Conservation (phyloP, 2,329 filamentous ascomycete species). For the Annulohypoxylon truncatum region DNA sequence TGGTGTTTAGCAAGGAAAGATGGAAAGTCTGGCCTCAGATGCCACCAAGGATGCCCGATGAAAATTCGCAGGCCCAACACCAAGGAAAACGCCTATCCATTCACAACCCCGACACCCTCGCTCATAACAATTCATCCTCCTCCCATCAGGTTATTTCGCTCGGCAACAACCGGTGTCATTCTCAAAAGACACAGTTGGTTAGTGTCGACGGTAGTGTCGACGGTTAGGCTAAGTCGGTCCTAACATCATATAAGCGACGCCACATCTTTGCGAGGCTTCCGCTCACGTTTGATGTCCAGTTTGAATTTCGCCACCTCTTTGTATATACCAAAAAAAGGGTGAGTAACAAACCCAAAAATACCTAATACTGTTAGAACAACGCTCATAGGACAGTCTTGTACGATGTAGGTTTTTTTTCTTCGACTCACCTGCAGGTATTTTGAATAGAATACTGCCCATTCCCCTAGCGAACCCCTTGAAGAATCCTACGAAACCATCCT, state of each 20-base stretch:
- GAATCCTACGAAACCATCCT: slow-evolving; percentile 33
- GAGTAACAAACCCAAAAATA: slow-evolving; percentile 21
- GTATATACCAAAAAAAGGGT: slow-evolving; percentile 40
- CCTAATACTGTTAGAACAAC: slow-evolving; percentile 30
- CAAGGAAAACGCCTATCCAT: neutral
- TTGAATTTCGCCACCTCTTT: slow-evolving; percentile 40
- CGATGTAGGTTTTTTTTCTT: neutral
- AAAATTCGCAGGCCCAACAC: neutral
- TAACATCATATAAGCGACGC: slow-evolving; percentile 30
- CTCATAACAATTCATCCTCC: neutral
- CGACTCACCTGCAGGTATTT: slow-evolving; percentile 32
- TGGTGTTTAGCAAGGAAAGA: neutral
- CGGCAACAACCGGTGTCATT: neutral
- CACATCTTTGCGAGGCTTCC: slow-evolving; percentile 13
- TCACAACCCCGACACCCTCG: neutral
- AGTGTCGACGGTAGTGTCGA: neutral
- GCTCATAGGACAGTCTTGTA: neutral
- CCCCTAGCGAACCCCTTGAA: slow-evolving; percentile 34
- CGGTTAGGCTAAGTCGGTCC: neutral
- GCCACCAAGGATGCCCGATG: neutral
- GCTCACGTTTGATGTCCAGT: slow-evolving; percentile 32
- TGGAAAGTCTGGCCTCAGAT: neutral
- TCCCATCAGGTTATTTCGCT: neutral
- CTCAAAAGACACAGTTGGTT: neutral
- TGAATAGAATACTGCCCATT: slow-evolving; percentile 30